Evolutionary conservation across 495 filamentous ascomycete genomes (phyloP), one percentile per base, ranked within the genome.

Genomic region (Hyaloscypha finlandica): DNA sequence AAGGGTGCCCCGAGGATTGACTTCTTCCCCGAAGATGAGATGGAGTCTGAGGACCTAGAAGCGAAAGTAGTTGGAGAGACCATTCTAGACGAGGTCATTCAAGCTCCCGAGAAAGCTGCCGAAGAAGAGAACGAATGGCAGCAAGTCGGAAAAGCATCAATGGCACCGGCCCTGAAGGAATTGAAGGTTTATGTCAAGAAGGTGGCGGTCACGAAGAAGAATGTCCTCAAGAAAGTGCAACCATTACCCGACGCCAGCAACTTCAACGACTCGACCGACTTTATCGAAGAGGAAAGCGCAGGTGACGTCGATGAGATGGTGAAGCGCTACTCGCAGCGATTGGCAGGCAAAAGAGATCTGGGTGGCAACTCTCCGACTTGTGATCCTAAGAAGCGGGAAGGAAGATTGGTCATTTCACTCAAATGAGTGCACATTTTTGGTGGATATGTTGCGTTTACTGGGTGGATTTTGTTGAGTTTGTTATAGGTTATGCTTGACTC

Each of bases 281-380:
- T 25, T 25, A 25, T 25, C 25, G 42, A 48, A 48, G 64, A 66
- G 19, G 64, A 66, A 60, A 56, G 48, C 11, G 52, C 12, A 5
- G 64, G 53, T 19, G 39, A 60, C 39, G 54, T 59, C 19, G 57
- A 59, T 31, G 64, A 66, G 39, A 66, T 66, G 64, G 25, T 61
- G 6, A n/a, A 29, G n/a, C 64, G 64, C 14, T 60, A 66, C 29
- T 30, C 59, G 37, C 55, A 66, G 48, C 25, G 25, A 22, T 6
- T 35, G 11, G 39, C 55, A 20, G 64, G 64, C 22, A 39, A 66
- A 29, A 35, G 64, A 25, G 59, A 66, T 39, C 48, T 66, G 32
- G 63, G 63, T 3, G 31, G 60, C 42, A 48, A 12, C 42, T 16
- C 42, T 14, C 9, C 9, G 16, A 19, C 42, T 0, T 48, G 2